Conservation (phyloP, 1,139 yeast species). For the Candida tetrigidarum region DNA sequence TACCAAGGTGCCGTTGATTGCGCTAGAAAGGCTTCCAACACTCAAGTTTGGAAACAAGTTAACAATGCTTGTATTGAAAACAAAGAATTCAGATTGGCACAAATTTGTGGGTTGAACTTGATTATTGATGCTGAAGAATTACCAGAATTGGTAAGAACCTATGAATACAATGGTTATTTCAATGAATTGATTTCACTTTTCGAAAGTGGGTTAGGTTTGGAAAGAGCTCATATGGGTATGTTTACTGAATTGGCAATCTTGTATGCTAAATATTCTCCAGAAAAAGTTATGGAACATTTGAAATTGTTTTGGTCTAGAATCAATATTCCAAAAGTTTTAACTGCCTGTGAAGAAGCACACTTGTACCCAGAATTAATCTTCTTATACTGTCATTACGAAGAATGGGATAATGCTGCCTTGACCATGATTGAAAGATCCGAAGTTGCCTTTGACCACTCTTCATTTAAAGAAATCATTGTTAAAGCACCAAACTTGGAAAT, state of each 20-base stretch:
- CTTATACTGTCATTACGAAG: conserved; percentile 97
- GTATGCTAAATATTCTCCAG: conserved; percentile 90
- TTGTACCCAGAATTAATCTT: conserved; percentile 96
- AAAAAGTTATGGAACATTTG: conserved; percentile 93
- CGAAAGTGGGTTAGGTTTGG: conserved; percentile 95
- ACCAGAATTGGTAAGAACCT: conserved; percentile 84
- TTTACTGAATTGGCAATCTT: conserved; percentile 93
- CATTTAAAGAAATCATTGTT: conserved; percentile 92
- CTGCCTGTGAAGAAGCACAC: conserved; percentile 93
- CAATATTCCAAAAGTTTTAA: conserved; percentile 95
- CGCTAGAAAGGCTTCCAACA: conserved; percentile 97
- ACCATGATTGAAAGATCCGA: conserved; percentile 97
- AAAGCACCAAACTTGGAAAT: conserved; percentile 97
- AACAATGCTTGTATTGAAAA: conserved; percentile 96
- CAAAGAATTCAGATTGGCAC: conserved; percentile 95
- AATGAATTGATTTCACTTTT: conserved; percentile 89
- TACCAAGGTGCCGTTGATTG: conserved; percentile 98
- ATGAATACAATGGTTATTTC: conserved; percentile 91
- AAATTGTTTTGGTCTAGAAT: conserved; percentile 98
- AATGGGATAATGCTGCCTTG: conserved; percentile 98
- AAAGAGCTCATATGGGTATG: conserved; percentile 99
- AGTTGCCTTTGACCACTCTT: conserved; percentile 89
- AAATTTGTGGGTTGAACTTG: conserved; percentile 97
- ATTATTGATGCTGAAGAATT: conserved; percentile 98
- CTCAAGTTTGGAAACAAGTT: conserved; percentile 96